Evolutionary conservation across 805 yeast species (phyloP).

Genomic region (Cyberlindnera samutprakarnensis): DNA sequence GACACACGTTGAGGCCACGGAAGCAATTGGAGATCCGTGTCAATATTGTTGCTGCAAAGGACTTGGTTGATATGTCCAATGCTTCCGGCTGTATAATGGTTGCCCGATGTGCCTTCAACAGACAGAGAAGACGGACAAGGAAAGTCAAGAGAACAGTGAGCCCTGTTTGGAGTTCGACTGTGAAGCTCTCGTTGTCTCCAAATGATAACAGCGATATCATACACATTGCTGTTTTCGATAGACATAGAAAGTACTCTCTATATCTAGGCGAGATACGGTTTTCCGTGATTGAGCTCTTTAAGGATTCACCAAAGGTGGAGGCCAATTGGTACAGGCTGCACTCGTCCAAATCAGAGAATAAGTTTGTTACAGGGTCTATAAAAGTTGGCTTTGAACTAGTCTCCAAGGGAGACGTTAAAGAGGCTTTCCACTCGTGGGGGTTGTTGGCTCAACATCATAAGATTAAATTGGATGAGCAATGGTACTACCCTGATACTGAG

Average conservation of each 20-base stretch:
- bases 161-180: conserved; percentile 18
- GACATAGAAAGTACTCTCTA: conserved; percentile 20
- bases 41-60: conserved; percentile 17
- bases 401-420: conserved; percentile 13
- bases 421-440: conserved; percentile 18
- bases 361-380: conserved; percentile 42
- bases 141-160: conserved; percentile 17
- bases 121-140: conserved; percentile 14
- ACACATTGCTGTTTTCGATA: conserved; percentile 21
- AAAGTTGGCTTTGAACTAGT: conserved; percentile 34
- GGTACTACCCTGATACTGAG: conserved; percentile 20
- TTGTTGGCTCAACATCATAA: conserved; percentile 2
- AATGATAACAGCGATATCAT: conserved; percentile 9
- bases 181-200: conserved; percentile 8
- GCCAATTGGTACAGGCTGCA: conserved; percentile 39
- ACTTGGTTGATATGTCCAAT: conserved; percentile 14
- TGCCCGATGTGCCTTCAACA: conserved; percentile 20
- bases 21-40: conserved; percentile 14
- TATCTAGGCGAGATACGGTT: conserved; percentile 22
- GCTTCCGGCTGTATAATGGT: conserved; percentile 10
- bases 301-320: conserved; percentile 9
- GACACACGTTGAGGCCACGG: no score
- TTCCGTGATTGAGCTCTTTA: conserved; percentile 15
- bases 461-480: conserved; percentile 18
- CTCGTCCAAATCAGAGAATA: conserved; percentile 30